Percentiles rank a stretch among this genome's conserved stretches.
phyloP scores from a whole-genome alignment of 2,329 filamentous ascomycete species.

The Coleophoma cylindrospora region DNA sequence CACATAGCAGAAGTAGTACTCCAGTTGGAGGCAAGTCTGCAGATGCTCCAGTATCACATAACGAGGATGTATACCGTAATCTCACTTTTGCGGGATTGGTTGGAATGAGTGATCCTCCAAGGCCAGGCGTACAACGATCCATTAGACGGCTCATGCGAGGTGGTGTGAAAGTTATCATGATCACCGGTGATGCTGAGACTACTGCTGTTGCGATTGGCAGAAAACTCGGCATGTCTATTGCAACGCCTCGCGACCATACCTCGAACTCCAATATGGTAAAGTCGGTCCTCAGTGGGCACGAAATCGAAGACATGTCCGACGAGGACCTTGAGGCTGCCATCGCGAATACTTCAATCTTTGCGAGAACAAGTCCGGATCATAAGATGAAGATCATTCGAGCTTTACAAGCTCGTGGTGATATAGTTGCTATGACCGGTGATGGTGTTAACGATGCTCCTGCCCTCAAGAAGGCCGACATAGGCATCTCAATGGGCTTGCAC shows the following conservation, averaged over 20 bases:
- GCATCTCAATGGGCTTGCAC: slow-evolving; percentile 91
- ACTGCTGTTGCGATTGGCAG: slow-evolving; percentile 91
- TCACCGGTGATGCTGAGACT: slow-evolving; percentile 92
- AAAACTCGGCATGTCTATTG: slow-evolving; percentile 90
- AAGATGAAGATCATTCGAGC: slow-evolving; percentile 96
- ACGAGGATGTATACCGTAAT: slow-evolving; percentile 74
- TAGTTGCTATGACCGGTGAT: slow-evolving; percentile 98
- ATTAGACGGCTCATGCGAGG: slow-evolving; percentile 89
- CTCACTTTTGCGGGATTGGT: slow-evolving; percentile 89
- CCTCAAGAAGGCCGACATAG: slow-evolving; percentile 95
- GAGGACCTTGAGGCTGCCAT: slow-evolving; percentile 80
- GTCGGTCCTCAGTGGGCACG: slow-evolving; percentile 79
- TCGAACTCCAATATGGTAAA: slow-evolving; percentile 55
- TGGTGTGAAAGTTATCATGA: slow-evolving; percentile 97
- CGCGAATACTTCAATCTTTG: slow-evolving; percentile 87
- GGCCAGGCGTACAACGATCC: slow-evolving; percentile 82
- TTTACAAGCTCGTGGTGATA: slow-evolving; percentile 86
- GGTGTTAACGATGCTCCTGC: slow-evolving; percentile 97
- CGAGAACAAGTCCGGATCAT: slow-evolving; percentile 92
- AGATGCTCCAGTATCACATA: slow-evolving; percentile 28
- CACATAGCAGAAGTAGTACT: slow-evolving; percentile 43
- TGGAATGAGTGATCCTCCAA: slow-evolving; percentile 94
- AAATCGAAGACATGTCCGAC: slow-evolving; percentile 89
- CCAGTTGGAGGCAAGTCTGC: slow-evolving; percentile 31
- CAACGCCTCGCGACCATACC: slow-evolving; percentile 44